phyloP scores from a whole-genome alignment of 177 flowering plant species.

The Vitis hybrid region DNA sequence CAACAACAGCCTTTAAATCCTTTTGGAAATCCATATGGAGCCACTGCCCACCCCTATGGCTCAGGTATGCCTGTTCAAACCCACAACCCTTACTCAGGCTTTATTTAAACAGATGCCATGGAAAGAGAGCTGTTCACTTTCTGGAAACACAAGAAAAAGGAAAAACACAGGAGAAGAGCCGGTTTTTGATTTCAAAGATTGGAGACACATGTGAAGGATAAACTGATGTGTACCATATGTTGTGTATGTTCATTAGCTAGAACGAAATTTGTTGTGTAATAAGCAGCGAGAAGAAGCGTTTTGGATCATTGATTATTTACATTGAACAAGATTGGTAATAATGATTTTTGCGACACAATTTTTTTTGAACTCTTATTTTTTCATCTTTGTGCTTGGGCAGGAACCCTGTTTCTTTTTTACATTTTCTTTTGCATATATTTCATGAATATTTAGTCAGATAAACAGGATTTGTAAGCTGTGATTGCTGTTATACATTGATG shows the following conservation, averaged over 20 bases:
- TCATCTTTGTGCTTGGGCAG: slow-evolving; percentile 11
- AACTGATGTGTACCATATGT: slow-evolving; percentile 39
- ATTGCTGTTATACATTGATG: background rate
- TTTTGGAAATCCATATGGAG: slow-evolving; percentile 59
- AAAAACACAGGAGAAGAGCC: background rate
- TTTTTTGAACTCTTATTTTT: slow-evolving; percentile 5
- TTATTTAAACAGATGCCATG: slow-evolving; percentile 33
- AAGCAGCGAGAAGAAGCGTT: slow-evolving; percentile 21
- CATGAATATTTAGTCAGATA: background rate
- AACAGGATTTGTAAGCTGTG: slow-evolving; percentile 10
- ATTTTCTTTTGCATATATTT: background rate
- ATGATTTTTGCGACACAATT: slow-evolving; percentile 9
- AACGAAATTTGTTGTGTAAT: slow-evolving; percentile 25
- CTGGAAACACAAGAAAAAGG: slow-evolving; percentile 5
- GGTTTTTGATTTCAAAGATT: slow-evolving; percentile 1
- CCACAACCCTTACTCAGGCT: slow-evolving; percentile 67
- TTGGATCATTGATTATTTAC: slow-evolving; percentile 19
- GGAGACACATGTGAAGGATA: slow-evolving; percentile 3
- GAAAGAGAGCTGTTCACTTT: background rate
- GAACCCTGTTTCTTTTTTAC: slow-evolving; percentile 1
- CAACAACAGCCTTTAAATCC: slow-evolving; percentile 64
- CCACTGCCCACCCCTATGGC: slow-evolving; percentile 51
- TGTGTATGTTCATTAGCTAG: slow-evolving; percentile 41
- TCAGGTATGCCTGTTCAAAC: slow-evolving; percentile 70
- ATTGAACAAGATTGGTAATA: slow-evolving; percentile 15